Evolutionary conservation across 176 grass and related monocot genomes (phyloP), one percentile per base, ranked within the genome.

Genomic region (Aegilops sharonensis): DNA sequence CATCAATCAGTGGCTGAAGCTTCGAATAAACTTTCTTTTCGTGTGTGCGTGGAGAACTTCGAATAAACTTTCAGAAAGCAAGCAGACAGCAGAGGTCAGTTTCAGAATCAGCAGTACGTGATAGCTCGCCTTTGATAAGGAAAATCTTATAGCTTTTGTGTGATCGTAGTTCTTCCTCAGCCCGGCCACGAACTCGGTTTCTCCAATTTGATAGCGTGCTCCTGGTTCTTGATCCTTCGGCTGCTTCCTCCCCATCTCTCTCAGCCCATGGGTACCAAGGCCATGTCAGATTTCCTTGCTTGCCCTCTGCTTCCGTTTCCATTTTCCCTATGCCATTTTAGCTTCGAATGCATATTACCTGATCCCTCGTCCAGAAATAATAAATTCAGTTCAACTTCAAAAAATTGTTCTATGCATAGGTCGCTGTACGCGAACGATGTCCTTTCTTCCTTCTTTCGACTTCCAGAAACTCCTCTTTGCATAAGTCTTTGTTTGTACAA

Each of bases 211-310:
- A 30, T 68, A 60, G 54, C 34, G 4, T 7, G 15, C n/a, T 15
- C 29, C 39, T 75, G 20, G 67, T 68, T 85, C 35, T 83, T 75
- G 35, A 21, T 84, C 59, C 57, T 14, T 75, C 43, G 5, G 27
- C 24, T 52, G n/a, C 52, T 86, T 76, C 39, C 37, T 84, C 61
- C 27, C 32, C 47, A 20, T 23, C 62, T 37, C 48, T 68, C 70
- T 75, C 68, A 68, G 27, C 27, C 4, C 17, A 88, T 88, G 81
- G 89, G 57, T 64, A 39, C 81, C 48, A 77, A 64, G 27, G 9
- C 10, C 69, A 91, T 81, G 85, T 88, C 42, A 88, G 85, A 21
- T 75, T 85, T 81, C 15, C 64, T 71, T 77, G 14, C 70, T 71
- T 72, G 30, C 12, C 56, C n/a, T 12, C 11, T 67, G 24, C 34